Conservation (phyloP, 768 basidiomycete species). For the Pulveroboletus sp. region DNA sequence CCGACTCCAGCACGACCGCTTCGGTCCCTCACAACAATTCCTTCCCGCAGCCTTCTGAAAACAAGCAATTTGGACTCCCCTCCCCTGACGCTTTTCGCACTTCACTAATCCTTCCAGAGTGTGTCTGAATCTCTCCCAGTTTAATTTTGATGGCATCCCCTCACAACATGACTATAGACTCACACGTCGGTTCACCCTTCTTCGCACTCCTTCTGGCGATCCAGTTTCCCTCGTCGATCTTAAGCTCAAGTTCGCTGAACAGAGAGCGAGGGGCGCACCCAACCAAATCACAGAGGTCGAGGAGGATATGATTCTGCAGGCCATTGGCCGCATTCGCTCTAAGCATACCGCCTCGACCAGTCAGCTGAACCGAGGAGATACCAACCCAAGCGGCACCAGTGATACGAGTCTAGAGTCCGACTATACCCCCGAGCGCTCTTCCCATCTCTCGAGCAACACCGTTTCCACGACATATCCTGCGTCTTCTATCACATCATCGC, state of each 20-base stretch:
- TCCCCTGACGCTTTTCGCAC: slow-evolving; percentile 78
- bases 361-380: slow-evolving; percentile 17
- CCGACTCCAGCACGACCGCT: slow-evolving; percentile 55
- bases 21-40: slow-evolving; percentile 35
- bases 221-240: slow-evolving; percentile 64
- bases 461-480: slow-evolving; percentile 35
- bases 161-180: slow-evolving; percentile 47
- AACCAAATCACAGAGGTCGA: slow-evolving; percentile 77
- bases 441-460: slow-evolving; percentile 36
- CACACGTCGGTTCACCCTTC: slow-evolving; percentile 75
- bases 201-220: slow-evolving; percentile 64
- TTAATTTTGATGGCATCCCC: slow-evolving; percentile 2
- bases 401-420: slow-evolving; percentile 28
- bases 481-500: slow-evolving; percentile 40
- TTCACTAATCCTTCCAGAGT: slow-evolving; percentile 84
- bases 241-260: slow-evolving; percentile 65
- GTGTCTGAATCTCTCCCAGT: slow-evolving; percentile 31
- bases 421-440: slow-evolving; percentile 31
- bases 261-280: slow-evolving; percentile 63
- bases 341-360: slow-evolving; percentile 25
- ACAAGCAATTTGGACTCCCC: slow-evolving; percentile 52
- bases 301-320: slow-evolving; percentile 80
- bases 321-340: slow-evolving; percentile 53
- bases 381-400: slow-evolving; percentile 10
- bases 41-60: slow-evolving; percentile 33